Conservation (phyloP, 1,284 basidiomycete genomes). For the Boletellus deceptivus region DNA sequence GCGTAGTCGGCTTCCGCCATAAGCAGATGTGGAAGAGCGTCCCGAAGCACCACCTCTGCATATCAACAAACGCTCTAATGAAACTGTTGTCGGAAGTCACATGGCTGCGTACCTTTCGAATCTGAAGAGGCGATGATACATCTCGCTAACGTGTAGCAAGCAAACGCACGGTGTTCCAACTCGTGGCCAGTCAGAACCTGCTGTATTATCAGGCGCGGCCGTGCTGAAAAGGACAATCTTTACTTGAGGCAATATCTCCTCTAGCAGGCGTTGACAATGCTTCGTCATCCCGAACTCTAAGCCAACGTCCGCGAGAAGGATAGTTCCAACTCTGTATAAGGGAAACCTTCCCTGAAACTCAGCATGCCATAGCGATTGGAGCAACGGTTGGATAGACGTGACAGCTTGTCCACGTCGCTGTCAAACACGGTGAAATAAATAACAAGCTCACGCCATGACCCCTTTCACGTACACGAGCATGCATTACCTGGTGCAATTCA, state of each 20-base stretch:
- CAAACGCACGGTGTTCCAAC: conserved; percentile 71
- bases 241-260: conserved; percentile 79
- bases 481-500: conserved; percentile 60
- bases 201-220: neutral
- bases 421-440: conserved; percentile 9
- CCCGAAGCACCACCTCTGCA: conserved; percentile 41
- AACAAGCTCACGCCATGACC: neutral
- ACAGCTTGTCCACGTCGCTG: conserved; percentile 58
- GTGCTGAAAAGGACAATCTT: conserved; percentile 6
- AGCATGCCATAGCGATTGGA: conserved; percentile 72
- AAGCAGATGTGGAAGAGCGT: conserved; percentile 59
- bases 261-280: conserved; percentile 58
- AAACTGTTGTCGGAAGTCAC: conserved; percentile 3
- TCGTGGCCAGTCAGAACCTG: conserved; percentile 71
- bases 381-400: conserved; percentile 58
- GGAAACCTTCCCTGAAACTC: conserved; percentile 72
- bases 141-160: conserved; percentile 67
- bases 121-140: conserved; percentile 58
- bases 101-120: conserved; percentile 29
- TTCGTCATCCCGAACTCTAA: conserved; percentile 74
- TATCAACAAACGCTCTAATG: neutral
- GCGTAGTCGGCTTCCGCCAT: conserved; percentile 64
- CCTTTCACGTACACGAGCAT: conserved; percentile 50
- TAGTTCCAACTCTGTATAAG: conserved; percentile 62
- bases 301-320: conserved; percentile 71